Conservation (phyloP, 805 yeast species). For the Candida ovalis region DNA sequence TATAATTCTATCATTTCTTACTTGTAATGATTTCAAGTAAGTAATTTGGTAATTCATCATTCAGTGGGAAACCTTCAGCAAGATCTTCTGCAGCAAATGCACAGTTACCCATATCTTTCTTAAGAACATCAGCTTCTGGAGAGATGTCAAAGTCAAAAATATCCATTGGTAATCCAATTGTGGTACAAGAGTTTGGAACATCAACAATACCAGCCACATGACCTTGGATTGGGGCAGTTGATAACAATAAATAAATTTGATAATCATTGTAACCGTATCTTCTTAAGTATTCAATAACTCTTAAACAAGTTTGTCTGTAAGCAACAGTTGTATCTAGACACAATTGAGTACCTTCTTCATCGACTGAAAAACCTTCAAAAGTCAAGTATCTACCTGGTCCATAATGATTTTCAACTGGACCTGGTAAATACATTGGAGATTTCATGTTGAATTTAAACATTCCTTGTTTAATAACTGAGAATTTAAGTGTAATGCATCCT, state of each 20-base stretch:
- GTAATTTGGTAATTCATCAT: conserved; percentile 17
- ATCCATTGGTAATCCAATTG: conserved; percentile 48
- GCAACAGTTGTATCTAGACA: conserved; percentile 48
- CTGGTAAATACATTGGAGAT: conserved; percentile 46
- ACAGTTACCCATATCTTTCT: conserved; percentile 35
- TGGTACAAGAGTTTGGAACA: conserved; percentile 50
- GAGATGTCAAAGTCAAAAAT: conserved; percentile 47
- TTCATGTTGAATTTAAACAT: conserved; percentile 37
- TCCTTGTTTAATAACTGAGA: conserved; percentile 40
- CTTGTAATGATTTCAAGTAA: conserved; percentile 16
- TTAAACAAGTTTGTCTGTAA: conserved; percentile 45
- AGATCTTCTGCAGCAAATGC: conserved; percentile 31
- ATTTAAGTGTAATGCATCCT: conserved; percentile 42
- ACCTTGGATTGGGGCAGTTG: conserved; percentile 49
- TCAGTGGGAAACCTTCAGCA: conserved; percentile 16
- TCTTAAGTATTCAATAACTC: conserved; percentile 47
- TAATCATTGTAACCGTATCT: conserved; percentile 49
- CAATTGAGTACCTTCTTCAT: conserved; percentile 43
- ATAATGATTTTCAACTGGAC: conserved; percentile 45
- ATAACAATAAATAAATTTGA: conserved; percentile 42
- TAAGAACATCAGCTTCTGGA: conserved; percentile 32
- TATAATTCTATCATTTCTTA: too few species aligned
- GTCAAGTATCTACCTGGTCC: conserved; percentile 48
- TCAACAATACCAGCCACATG: conserved; percentile 51
- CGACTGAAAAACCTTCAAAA: conserved; percentile 51